phyloP scores from a whole-genome alignment of 345 rosid species.

The Brassica nigra region DNA sequence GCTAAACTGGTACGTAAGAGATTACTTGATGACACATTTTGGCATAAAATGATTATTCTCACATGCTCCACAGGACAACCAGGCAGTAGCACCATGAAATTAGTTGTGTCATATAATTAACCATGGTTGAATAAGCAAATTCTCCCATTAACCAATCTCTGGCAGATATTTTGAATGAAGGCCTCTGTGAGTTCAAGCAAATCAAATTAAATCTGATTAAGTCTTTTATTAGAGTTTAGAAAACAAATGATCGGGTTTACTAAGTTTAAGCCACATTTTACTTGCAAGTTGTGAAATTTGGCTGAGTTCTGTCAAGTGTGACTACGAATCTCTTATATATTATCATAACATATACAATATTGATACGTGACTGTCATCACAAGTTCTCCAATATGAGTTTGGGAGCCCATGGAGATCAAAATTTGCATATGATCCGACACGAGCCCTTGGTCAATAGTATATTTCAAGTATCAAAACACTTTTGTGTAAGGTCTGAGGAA shows the following conservation, averaged over 20 bases:
- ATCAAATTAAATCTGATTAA: background rate
- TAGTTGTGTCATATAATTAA: conserved; percentile 76
- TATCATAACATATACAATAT: too few species aligned
- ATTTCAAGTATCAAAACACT: background rate
- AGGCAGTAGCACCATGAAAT: conserved; percentile 76
- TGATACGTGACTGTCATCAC: too few species aligned
- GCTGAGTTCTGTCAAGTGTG: conserved; percentile 51
- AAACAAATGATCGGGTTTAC: background rate
- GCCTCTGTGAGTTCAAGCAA: conserved; percentile 40
- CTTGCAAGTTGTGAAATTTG: conserved; percentile 67
- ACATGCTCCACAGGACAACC: conserved; percentile 75
- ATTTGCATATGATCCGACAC: background rate
- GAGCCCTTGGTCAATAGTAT: background rate
- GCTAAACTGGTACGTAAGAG: background rate
- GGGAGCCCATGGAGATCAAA: background rate
- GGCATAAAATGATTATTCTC: background rate
- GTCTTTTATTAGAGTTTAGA: background rate
- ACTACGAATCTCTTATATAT: too few species aligned
- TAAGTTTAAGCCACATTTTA: conserved; percentile 32
- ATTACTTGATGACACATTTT: background rate
- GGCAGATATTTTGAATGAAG: conserved; percentile 51
- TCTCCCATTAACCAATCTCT: conserved; percentile 64
- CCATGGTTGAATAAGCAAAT: conserved; percentile 70
- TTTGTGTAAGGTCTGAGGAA: background rate
- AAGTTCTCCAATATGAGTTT: too few species aligned